Base-by-base conservation (phyloP, 2,329 filamentous ascomycete genomes). In the Pestalotiopsis sp. region DNA sequence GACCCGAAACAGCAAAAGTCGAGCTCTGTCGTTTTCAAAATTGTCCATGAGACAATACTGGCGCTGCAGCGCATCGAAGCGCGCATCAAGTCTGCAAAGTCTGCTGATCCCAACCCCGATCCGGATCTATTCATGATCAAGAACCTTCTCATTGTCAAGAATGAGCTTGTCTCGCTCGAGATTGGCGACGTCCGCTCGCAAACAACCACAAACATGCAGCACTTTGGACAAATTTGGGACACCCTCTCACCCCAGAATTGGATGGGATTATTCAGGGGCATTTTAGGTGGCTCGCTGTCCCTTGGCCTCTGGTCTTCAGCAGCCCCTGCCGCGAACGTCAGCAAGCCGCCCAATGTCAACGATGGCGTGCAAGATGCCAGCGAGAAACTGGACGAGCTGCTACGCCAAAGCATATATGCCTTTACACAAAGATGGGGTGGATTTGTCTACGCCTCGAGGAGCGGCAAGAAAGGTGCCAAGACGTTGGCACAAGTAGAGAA, bases 151-250 rank as follows among this genome's bases (percentile, higher is more conserved):
- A 91, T 98, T 64, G 88, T 99, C 65, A 98, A 98, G 80, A 97
- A 98, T 77, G 93, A 98, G 78, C 92, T 99, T 65, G 91, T 99
- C 31, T 95, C 95, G 11, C 94, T 99, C 70, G 96, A 99, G 81
- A 98, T 99, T 73, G 95, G 88, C 65, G 88, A 91, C 72, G 86
- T 90, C 17, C 83, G 88, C 69, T 86, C 86, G 67, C 83, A 87
- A 59, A 79, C 81, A 6, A 77, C 81, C 17, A 81, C 83, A 4
- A 62, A 62, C 59, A 85, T 88, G 82, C 87, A 90, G 73, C 88
- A 91, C 74, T 91, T 91, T 74, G 81, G 85, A 17, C 88, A 88
- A 70, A 90, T 91, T 56, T 91, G 89, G 88, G 87, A 90, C 65
- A 88, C 87, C 0, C 83, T 91, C 13, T 90, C 83, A 74, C 86